Conservation (phyloP, 2,329 filamentous ascomycete species). For the Microsporum ferrugineum region DNA sequence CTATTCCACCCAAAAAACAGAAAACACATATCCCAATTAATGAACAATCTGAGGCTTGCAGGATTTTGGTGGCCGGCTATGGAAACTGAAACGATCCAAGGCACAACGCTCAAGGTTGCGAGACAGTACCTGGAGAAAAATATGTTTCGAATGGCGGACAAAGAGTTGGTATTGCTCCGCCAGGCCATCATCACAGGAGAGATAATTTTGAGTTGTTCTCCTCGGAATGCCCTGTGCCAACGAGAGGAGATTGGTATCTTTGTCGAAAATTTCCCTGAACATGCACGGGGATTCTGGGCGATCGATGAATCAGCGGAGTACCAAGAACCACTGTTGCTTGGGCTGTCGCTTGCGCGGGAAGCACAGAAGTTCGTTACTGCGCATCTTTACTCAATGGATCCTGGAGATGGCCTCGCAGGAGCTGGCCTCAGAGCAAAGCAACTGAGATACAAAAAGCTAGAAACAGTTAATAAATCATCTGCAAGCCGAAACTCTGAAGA, state of each 20-base stretch:
- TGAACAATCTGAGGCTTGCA: slow-evolving; percentile 68
- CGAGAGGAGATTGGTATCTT: slow-evolving; percentile 71
- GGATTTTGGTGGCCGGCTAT: slow-evolving; percentile 82
- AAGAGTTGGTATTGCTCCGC: slow-evolving; percentile 51
- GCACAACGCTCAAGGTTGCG: slow-evolving; percentile 53
- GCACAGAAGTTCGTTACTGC: slow-evolving; percentile 45
- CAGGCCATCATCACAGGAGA: slow-evolving; percentile 57
- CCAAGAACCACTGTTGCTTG: slow-evolving; percentile 42
- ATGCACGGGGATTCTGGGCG: slow-evolving; percentile 54
- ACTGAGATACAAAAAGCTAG: slow-evolving; percentile 15
- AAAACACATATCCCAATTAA: slow-evolving; percentile 54
- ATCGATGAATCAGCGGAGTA: slow-evolving; percentile 41
- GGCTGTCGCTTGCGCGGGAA: slow-evolving; percentile 44
- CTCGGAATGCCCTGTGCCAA: slow-evolving; percentile 56
- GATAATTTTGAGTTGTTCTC: slow-evolving; percentile 45
- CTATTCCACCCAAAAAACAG: slow-evolving; percentile 71
- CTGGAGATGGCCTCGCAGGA: slow-evolving; percentile 31
- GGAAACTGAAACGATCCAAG: slow-evolving; percentile 47
- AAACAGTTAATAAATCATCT: not conserved
- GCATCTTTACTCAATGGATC: slow-evolving; percentile 26
- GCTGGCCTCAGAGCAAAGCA: slow-evolving; percentile 30
- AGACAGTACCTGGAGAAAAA: slow-evolving; percentile 55
- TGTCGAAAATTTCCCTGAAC: slow-evolving; percentile 54
- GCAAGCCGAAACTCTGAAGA: not conserved
- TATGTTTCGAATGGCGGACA: slow-evolving; percentile 45